Evolutionary conservation across 768 basidiomycete genomes (phyloP), one percentile per base, ranked within the genome.

Genomic region (Russula emetica): DNA sequence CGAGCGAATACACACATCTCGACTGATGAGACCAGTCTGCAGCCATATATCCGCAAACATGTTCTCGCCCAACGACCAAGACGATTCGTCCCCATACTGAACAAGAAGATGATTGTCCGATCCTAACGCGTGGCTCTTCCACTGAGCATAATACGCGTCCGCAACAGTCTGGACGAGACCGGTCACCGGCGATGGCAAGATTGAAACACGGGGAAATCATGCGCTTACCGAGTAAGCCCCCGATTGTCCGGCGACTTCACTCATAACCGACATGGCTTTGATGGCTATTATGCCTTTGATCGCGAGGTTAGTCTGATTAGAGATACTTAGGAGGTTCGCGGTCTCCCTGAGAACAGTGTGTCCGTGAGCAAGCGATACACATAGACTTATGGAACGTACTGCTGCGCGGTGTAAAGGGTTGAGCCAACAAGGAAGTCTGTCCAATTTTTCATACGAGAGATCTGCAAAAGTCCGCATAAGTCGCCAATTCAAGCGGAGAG

Each of bases 231-330:
- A 56, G 50, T 66, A 55, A 16, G 18, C 16, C 2, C 34, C 22
- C 3, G 60, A n/a, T 28, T 47, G 8, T 9, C 24, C 36, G n/a
- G 53, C 14, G n/a, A n/a, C 20, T 10, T 32, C 22, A 24, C 55
- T 24, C 56, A 67, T 66, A 22, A 44, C 1, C 6, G 64, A 58
- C 67, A 67, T 67, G 26, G 67, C 67, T 24, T 61, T 61, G 36
- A 67, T 49, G 22, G 64, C 67, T 47, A 67, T 55, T 22, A 67
- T 67, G 6, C 67, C 67, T 42, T 67, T 67, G 45, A 67, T 38
- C 3, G 64, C 67, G 13, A 67, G 55, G 20, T 67, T 62, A 7
- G 67, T 61, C 47, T 67, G 64, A n/a, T 62, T 62, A 32, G 50
- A 38, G 38, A 47, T 24, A 10, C 2, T 26, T 9, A 60, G 40